Conservation (phyloP, 441 rosid genomes). For the Croton laevigatus region DNA sequence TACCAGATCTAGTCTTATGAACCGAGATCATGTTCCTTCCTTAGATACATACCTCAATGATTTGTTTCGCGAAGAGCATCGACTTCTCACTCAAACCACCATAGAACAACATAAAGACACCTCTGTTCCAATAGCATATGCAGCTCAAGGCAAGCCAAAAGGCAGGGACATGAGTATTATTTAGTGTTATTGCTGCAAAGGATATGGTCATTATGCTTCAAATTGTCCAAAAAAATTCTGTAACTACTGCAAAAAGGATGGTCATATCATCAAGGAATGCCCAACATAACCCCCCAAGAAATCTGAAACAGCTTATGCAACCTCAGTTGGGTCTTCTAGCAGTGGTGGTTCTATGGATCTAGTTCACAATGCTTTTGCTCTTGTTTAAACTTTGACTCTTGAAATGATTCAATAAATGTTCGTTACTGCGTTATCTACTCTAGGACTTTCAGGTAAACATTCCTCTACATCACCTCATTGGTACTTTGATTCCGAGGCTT, state of each 20-base stretch:
- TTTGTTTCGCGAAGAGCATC: background rate
- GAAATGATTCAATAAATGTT: background rate
- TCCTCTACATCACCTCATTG: background rate
- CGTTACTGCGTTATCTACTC: background rate
- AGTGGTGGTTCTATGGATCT: background rate
- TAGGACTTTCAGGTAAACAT: background rate
- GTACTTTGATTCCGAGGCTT: background rate
- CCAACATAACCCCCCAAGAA: background rate
- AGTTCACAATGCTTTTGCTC: too few relatives aligned
- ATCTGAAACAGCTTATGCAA: background rate
- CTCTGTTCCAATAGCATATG: background rate
- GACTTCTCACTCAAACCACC: background rate
- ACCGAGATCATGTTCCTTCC: background rate
- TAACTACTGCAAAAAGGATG: background rate
- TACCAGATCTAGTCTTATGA: background rate
- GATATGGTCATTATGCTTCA: background rate
- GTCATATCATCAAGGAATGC: background rate
- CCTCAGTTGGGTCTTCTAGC: too few relatives aligned
- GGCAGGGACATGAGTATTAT: background rate
- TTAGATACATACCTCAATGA: background rate
- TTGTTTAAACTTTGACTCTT: background rate
- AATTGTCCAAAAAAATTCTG: background rate
- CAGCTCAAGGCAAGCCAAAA: background rate
- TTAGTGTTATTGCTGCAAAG: background rate
- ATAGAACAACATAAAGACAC: background rate